Conservation (phyloP, 352 stramenopile genomes). For the Plasmopara muralis region DNA sequence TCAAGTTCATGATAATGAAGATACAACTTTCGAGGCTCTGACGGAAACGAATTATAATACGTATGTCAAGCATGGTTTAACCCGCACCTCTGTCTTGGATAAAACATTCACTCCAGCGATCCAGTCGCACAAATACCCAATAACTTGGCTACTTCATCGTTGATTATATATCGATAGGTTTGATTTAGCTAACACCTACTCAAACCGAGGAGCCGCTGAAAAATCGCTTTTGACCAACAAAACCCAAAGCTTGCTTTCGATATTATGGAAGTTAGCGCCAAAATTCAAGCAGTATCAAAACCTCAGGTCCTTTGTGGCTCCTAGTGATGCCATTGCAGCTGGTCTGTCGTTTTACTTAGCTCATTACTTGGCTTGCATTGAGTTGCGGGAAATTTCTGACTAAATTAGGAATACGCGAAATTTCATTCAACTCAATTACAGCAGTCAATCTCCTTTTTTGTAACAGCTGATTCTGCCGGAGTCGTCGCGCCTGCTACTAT, state of each 20-base stretch:
- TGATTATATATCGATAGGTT: too few relatives aligned
- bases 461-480: constrained; percentile 4
- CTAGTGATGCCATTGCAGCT: constrained; percentile 8
- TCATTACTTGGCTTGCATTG: constrained; percentile 7
- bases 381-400: constrained; percentile 9
- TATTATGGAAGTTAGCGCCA: constrained; percentile 11
- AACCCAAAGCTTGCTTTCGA: constrained; percentile 8
- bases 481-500: constrained; percentile 4
- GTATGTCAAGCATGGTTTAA: too few relatives aligned
- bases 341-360: constrained; percentile 3
- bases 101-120: constrained; percentile 4
- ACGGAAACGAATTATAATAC: too few relatives aligned
- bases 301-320: constrained; percentile 6
- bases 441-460: constrained; percentile 6
- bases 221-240: constrained; percentile 8
- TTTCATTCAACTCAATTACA: constrained; percentile 8
- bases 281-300: constrained; percentile 9
- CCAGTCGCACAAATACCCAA: too few relatives aligned
- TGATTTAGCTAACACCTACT: constrained; percentile 9
- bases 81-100: constrained; percentile 5
- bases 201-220: constrained; percentile 6
- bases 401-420: constrained; percentile 8
- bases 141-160: constrained; percentile 2
- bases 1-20: constrained; percentile 1
- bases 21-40: constrained; percentile 2